A percentile compares a stretch with the other conserved stretches of the same genome.
Evolutionary conservation across 2,329 filamentous ascomycete species (phyloP).

Genomic region (Bipolaris oryzae): DNA sequence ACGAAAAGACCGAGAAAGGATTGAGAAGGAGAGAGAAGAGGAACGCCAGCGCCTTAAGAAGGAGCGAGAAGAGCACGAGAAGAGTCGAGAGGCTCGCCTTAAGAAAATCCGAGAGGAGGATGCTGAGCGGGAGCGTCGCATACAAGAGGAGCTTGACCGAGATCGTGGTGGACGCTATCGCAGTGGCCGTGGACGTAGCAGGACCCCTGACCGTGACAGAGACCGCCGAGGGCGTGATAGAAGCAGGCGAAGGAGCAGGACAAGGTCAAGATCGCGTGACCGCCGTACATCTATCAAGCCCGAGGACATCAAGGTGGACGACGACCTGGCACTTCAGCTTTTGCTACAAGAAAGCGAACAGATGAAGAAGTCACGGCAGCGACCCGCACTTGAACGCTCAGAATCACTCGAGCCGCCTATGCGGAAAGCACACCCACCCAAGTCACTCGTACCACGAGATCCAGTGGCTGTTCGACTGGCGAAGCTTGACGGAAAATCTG

Average conservation of each 20-base stretch:
- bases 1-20: conserved; percentile 37
- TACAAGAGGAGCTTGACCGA: conserved; percentile 59
- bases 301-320: conserved; percentile 48
- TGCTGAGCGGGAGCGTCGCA: conserved; percentile 41
- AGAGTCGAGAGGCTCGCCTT: conserved; percentile 53
- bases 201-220: conserved; percentile 32
- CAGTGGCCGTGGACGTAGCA: conserved; percentile 35
- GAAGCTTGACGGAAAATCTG: conserved; percentile 38
- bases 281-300: conserved; percentile 31
- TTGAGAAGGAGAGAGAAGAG: conserved; percentile 56
- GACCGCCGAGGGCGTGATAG: conserved; percentile 34
- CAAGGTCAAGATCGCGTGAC: conserved; percentile 33
- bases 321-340: conserved; percentile 43
- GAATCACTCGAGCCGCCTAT: conserved; percentile 49
- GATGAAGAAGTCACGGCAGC: conserved; percentile 46
- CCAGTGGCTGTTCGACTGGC: conserved; percentile 37
- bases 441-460: conserved; percentile 45
- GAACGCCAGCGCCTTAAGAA: conserved; percentile 56
- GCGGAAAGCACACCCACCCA: conserved; percentile 45
- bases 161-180: conserved; percentile 52
- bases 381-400: conserved; percentile 46
- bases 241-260: conserved; percentile 30
- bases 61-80: conserved; percentile 50
- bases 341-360: conserved; percentile 47
- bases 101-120: conserved; percentile 45